These are phyloP conservation scores for Keithomyces neogunnii DNA, from an alignment of 2,329 filamentous ascomycete genomes.

Conservation along the genomic window DNA sequence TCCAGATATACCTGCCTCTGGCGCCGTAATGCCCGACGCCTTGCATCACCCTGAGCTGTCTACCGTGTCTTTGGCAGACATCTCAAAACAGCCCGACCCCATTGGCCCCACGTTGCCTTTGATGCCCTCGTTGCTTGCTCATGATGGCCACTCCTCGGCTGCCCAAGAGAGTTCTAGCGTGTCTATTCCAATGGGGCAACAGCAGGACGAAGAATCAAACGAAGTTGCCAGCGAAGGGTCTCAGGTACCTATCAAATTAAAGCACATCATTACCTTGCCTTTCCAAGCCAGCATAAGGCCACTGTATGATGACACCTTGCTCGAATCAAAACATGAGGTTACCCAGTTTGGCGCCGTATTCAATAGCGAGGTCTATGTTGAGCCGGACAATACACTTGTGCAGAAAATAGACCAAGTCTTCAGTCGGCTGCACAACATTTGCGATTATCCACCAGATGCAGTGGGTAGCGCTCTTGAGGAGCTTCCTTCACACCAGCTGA, in stretches of 20 bases:
- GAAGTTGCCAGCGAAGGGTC: slow-evolving; percentile 11
- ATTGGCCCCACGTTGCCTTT: slow-evolving; percentile 13
- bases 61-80: slow-evolving; percentile 30
- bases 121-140: slow-evolving; percentile 13
- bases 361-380: slow-evolving; percentile 25
- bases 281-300: slow-evolving; percentile 44
- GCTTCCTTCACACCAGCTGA: slow-evolving; percentile 31
- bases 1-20: slow-evolving; percentile 11
- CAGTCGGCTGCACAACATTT: slow-evolving; percentile 41
- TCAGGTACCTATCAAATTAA: slow-evolving; percentile 12
- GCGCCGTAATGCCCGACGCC: slow-evolving; percentile 13
- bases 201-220: slow-evolving; percentile 14
- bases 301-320: slow-evolving; percentile 42
- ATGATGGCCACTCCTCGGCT: slow-evolving; percentile 11
- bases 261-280: slow-evolving; percentile 48
- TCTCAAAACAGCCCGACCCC: slow-evolving; percentile 21
- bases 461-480: slow-evolving; percentile 32
- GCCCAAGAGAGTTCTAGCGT: slow-evolving; percentile 14
- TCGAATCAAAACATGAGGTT: slow-evolving; percentile 34
- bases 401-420: slow-evolving; percentile 44
- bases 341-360: slow-evolving; percentile 36
- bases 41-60: slow-evolving; percentile 15
- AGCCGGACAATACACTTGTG: slow-evolving; percentile 31
- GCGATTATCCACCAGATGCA: slow-evolving; percentile 47
- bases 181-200: slow-evolving; percentile 18